Conservation (phyloP, 1,139 yeast genomes). For the Magnusiomyces fungicola region DNA sequence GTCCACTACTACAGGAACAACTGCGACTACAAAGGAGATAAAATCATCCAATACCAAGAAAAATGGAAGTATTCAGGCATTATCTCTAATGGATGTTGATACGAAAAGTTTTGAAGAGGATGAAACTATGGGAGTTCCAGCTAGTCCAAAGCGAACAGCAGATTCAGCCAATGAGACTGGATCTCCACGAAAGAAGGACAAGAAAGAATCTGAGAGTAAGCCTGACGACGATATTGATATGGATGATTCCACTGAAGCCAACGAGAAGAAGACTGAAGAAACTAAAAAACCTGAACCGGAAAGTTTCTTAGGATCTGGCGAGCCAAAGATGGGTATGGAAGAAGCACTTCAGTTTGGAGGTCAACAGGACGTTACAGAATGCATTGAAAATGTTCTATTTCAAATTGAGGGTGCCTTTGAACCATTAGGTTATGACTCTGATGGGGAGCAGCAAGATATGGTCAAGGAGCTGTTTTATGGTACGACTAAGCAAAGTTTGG, state of each 20-base stretch:
- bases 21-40: background rate
- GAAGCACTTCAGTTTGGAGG: conserved; percentile 47
- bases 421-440: conserved; percentile 55
- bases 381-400: conserved; percentile 89
- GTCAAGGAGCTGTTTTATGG: conserved; percentile 80
- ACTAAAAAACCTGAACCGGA: conserved; percentile 18
- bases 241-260: background rate
- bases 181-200: conserved; percentile 6
- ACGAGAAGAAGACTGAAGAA: background rate
- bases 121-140: no score
- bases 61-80: no score
- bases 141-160: background rate
- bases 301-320: conserved; percentile 18
- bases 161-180: background rate
- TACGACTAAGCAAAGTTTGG: conserved; percentile 49
- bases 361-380: conserved; percentile 96
- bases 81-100: no score
- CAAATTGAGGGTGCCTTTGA: conserved; percentile 86
- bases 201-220: no score
- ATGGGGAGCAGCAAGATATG: conserved; percentile 76
- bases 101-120: no score
- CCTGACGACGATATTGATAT: no score
- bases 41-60: no score
- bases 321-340: conserved; percentile 8
- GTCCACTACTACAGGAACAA: background rate